phyloP scores from a whole-genome alignment of 2,329 filamentous ascomycete species.

The Sporothrix curviconia region DNA sequence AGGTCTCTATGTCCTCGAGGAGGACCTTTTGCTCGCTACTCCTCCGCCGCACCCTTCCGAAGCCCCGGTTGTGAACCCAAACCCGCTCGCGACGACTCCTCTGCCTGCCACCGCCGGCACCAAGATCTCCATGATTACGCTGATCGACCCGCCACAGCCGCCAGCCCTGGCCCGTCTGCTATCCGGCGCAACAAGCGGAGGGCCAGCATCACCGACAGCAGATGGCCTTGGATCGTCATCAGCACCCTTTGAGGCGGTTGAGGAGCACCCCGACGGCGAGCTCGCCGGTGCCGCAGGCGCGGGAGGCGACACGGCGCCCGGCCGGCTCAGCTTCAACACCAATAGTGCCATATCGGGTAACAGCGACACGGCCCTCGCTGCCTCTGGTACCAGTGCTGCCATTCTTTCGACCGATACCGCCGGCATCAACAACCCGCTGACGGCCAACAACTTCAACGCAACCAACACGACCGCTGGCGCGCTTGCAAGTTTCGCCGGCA shows the following conservation, averaged over 20 bases:
- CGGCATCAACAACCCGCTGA: constrained; percentile 14
- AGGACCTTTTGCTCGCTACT: constrained; percentile 86
- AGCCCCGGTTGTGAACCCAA: constrained; percentile 76
- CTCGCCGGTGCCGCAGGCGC: background rate
- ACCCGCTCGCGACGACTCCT: constrained; percentile 80
- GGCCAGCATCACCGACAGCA: constrained; percentile 26
- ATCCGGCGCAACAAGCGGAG: constrained; percentile 34
- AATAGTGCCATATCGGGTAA: constrained; percentile 14
- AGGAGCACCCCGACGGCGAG: constrained; percentile 18
- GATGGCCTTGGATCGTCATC: constrained; percentile 15
- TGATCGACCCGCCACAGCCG: constrained; percentile 55
- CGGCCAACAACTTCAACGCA: constrained; percentile 26
- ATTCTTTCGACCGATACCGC: background rate
- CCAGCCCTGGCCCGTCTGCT: constrained; percentile 48
- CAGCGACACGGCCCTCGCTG: constrained; percentile 36
- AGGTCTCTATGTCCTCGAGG: constrained; percentile 86
- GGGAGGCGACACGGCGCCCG: constrained; percentile 12
- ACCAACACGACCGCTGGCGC: constrained; percentile 47
- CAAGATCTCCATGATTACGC: constrained; percentile 69
- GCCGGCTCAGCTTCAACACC: constrained; percentile 19
- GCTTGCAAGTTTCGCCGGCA: constrained; percentile 72
- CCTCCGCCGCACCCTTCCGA: constrained; percentile 95
- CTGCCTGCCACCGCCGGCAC: constrained; percentile 80
- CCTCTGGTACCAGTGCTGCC: constrained; percentile 45
- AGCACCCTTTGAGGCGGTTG: constrained; percentile 8